These are phyloP conservation scores for Gremmenia infestans DNA, from an alignment of 2,329 filamentous ascomycete species.

Conservation along the genomic window DNA sequence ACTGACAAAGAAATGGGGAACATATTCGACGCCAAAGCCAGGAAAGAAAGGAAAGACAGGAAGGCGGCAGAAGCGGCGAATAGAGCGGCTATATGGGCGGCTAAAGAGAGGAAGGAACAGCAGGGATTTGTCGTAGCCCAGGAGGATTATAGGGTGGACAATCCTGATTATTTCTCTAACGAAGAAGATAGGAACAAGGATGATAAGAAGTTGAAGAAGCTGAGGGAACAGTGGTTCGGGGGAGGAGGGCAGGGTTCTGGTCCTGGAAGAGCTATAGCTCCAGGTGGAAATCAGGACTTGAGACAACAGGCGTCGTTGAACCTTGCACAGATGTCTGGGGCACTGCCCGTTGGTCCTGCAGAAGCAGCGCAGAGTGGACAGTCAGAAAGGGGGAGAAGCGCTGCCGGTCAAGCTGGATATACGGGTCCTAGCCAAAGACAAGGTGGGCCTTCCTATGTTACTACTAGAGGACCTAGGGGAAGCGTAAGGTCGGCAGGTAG, in stretches of 20 bases:
- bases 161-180: neutral
- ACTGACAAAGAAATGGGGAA: neutral
- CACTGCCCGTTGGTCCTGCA: too few relatives aligned
- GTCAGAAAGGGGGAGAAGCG: too few relatives aligned
- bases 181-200: neutral
- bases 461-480: too few relatives aligned
- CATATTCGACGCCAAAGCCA: neutral
- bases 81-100: neutral
- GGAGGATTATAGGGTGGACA: neutral
- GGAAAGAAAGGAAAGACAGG: neutral
- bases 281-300: too few relatives aligned
- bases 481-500: too few relatives aligned
- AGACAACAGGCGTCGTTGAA: too few relatives aligned
- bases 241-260: neutral
- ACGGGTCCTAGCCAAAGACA: neutral
- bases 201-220: neutral
- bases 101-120: neutral
- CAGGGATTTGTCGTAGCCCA: neutral
- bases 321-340: too few relatives aligned
- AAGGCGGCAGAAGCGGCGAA: neutral
- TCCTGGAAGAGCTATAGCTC: neutral
- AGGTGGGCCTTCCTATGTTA: too few relatives aligned
- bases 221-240: neutral
- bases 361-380: too few relatives aligned
- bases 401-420: neutral